phyloP scores from a whole-genome alignment of 2,329 filamentous ascomycete species.

The Ophiostoma australiae region DNA sequence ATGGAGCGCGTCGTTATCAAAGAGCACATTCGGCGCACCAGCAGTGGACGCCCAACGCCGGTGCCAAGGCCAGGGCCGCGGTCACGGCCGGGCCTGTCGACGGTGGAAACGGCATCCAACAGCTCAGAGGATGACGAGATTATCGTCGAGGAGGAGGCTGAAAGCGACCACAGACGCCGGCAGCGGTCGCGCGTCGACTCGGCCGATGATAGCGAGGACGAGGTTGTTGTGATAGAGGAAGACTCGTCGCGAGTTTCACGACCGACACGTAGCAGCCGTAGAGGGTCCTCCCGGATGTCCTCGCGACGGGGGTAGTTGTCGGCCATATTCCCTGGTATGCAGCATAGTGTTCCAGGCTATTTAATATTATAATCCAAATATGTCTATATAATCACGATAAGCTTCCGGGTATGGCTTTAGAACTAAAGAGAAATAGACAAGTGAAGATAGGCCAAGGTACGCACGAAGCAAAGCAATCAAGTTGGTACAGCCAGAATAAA shows the following conservation, averaged over 20 bases:
- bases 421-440: neutral
- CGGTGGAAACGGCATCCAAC: constrained; percentile 12
- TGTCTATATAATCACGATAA: neutral
- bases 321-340: neutral
- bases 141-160: constrained; percentile 20
- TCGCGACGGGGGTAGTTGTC: neutral
- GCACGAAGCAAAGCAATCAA: neutral
- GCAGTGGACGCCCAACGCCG: constrained; percentile 7
- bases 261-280: neutral
- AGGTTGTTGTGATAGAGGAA: constrained; percentile 23
- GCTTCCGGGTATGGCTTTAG: neutral
- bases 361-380: neutral
- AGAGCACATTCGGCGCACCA: constrained; percentile 15
- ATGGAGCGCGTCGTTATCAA: constrained; percentile 31
- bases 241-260: constrained; percentile 12
- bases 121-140: constrained; percentile 22
- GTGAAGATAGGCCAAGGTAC: no score
- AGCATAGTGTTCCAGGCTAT: neutral
- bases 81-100: neutral
- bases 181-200: neutral
- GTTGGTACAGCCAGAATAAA: neutral
- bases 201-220: constrained; percentile 19
- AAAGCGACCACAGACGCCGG: neutral
- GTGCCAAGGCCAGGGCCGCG: neutral
- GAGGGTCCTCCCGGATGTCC: neutral